Base-by-base conservation (phyloP, 371 early-diverging fungal genomes). In the Phascolomyces articulosus region DNA sequence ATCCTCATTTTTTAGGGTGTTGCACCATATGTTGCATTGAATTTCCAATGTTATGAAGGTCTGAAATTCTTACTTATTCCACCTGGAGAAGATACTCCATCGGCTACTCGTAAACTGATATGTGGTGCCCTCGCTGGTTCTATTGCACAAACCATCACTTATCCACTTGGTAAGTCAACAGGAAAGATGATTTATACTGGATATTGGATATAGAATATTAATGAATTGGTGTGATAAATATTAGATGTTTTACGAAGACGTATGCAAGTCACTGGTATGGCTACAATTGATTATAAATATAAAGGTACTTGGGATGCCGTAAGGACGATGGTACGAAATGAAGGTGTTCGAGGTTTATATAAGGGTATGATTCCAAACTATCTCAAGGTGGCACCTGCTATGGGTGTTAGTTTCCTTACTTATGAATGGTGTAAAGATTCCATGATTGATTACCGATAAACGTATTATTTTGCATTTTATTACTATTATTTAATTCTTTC, bases 121-220 rank as follows among this genome's bases (percentile, higher is more conserved):
- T 94, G 95, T 64, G 97, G 97, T 58, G 97, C 95, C 4, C 68
- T 93, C 56, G 96, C 94, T 23, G 97, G 97, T 18, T 90, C 93
- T 59, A 87, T 93, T 69, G 92, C 93, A 7, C 96, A 96, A 74
- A 93, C 94, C 2, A 85, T 93, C 31, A 95, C 95, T 11, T 97
- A 96, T 71, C 97, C 97, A 26, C 78, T 97, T 62, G 80, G 77
- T 76, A 69, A 69, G 60, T 56, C 10, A 31, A 48, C 7, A 34
- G 11, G 34, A 34, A 9, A 31, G 34, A 34, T n/a, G n/a, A n/a
- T n/a, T n/a, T n/a, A n/a, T n/a, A n/a, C n/a, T n/a, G n/a, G n/a
- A n/a, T n/a, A n/a, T n/a, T n/a, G n/a, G n/a, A n/a, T n/a, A n/a
- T n/a, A 34, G 9, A 34, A 0, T 34, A 34, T 34, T 2, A 34